A percentile compares a stretch with the other conserved stretches of the same genome.
These are phyloP conservation scores for Aaosphaeria arxii DNA, from an alignment of 2,329 filamentous ascomycete genomes.

Conservation along the genomic window DNA sequence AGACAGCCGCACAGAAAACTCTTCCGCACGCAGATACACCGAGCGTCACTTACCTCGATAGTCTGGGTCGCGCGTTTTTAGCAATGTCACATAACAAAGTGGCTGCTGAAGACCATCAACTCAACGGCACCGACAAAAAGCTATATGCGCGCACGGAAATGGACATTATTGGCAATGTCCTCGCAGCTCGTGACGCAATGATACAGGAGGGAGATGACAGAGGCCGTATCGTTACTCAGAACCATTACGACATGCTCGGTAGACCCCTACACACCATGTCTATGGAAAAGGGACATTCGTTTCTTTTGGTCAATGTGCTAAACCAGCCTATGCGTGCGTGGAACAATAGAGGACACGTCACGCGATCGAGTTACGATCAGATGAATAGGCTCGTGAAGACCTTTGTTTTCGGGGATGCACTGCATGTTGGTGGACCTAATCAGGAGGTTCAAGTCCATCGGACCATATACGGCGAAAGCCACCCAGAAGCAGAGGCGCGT, in stretches of 20 bases:
- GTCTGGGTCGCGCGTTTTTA: background rate
- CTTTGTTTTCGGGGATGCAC: too few relatives aligned
- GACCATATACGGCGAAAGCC: too few relatives aligned
- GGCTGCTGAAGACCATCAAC: background rate
- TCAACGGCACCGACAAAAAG: background rate
- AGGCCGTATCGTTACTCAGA: background rate
- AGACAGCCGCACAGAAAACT: background rate
- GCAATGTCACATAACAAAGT: background rate
- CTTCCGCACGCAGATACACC: background rate
- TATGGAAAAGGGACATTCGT: background rate
- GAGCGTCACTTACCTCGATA: background rate
- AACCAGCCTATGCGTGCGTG: too few relatives aligned
- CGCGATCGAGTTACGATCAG: too few relatives aligned
- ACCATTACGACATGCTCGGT: background rate
- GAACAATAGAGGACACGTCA: too few relatives aligned
- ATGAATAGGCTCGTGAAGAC: too few relatives aligned
- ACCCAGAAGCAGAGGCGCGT: too few relatives aligned
- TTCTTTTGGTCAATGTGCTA: too few relatives aligned
- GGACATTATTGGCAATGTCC: background rate
- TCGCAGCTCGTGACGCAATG: background rate
- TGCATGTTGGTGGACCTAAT: too few relatives aligned
- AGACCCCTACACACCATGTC: background rate
- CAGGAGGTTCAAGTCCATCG: too few relatives aligned
- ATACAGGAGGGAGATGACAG: background rate
- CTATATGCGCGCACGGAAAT: background rate